A percentile compares a stretch with the other conserved stretches of the same genome.
Conservation (phyloP, 129 eudicot species). For the Flaveria sonorensis region DNA sequence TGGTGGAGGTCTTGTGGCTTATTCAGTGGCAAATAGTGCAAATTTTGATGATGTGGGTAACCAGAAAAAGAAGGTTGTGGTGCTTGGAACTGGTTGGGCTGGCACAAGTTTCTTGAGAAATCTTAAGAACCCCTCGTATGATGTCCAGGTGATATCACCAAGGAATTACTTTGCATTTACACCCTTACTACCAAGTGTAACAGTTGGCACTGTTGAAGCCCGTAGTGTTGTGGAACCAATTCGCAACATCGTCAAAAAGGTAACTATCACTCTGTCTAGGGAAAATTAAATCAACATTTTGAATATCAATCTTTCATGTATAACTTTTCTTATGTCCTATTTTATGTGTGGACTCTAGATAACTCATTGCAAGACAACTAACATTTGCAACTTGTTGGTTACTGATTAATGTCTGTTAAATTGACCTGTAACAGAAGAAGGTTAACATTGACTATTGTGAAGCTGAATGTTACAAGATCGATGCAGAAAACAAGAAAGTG, state of each 20-base stretch:
- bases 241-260: slow-evolving; percentile 48
- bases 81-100: slow-evolving; percentile 54
- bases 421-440: slow-evolving; percentile 26
- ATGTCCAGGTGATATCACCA: slow-evolving; percentile 46
- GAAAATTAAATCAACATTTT: neutral
- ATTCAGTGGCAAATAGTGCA: slow-evolving; percentile 33
- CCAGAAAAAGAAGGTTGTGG: slow-evolving; percentile 45
- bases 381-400: neutral
- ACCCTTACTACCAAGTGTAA: slow-evolving; percentile 48
- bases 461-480: slow-evolving; percentile 45
- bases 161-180: slow-evolving; percentile 50
- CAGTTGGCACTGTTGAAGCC: slow-evolving; percentile 49
- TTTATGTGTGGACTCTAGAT: neutral
- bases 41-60: slow-evolving; percentile 23
- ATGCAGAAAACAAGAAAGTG: slow-evolving; percentile 40
- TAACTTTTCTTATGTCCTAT: neutral
- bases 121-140: slow-evolving; percentile 35
- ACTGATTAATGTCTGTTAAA: slow-evolving; percentile 11
- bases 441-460: slow-evolving; percentile 35
- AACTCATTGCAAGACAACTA: neutral
- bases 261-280: slow-evolving; percentile 13
- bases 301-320: neutral
- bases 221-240: slow-evolving; percentile 47
- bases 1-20: slow-evolving; percentile 43
- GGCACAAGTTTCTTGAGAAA: slow-evolving; percentile 43